These are phyloP conservation scores for Hypoxylon sp. DNA, from an alignment of 2,329 filamentous ascomycete genomes.

Conservation along the genomic window DNA sequence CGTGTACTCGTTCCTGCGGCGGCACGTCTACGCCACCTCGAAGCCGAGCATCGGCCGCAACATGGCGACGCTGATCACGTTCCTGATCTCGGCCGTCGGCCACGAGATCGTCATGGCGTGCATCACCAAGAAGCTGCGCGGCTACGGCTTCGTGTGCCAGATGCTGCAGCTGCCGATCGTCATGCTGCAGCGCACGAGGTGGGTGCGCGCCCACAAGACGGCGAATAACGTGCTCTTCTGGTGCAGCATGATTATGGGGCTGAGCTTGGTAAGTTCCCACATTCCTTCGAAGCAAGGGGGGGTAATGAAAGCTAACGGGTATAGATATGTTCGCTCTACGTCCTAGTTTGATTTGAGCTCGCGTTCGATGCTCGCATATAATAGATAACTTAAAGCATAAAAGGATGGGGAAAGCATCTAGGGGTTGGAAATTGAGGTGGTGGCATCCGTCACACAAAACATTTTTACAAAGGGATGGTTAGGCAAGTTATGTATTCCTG, in stretches of 20 bases:
- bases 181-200: slow-evolving; percentile 85
- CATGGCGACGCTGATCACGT: slow-evolving; percentile 89
- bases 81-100: slow-evolving; percentile 88
- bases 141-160: slow-evolving; percentile 94
- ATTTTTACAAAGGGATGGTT: slow-evolving; percentile 6
- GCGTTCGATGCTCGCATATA: not conserved
- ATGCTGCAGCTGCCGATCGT: slow-evolving; percentile 98
- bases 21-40: slow-evolving; percentile 92
- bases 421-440: slow-evolving; percentile 5
- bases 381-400: slow-evolving; percentile 2
- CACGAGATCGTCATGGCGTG: slow-evolving; percentile 98
- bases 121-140: slow-evolving; percentile 95
- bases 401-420: not conserved
- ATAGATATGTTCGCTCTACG: slow-evolving; percentile 73
- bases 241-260: slow-evolving; percentile 89
- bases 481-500: slow-evolving; percentile 11
- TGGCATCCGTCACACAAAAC: slow-evolving; percentile 12
- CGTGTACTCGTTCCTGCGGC: slow-evolving; percentile 93
- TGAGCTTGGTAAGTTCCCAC: slow-evolving; percentile 77
- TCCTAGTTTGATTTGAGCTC: slow-evolving; percentile 62
- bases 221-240: slow-evolving; percentile 93
- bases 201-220: slow-evolving; percentile 80
- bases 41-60: slow-evolving; percentile 81
- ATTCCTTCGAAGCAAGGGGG: not conserved
- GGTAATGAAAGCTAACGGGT: slow-evolving; percentile 34